Evolutionary conservation across 2,329 filamentous ascomycete species (phyloP), one percentile per base, ranked within the genome.

Genomic region (Stagonosporopsis tanaceti): DNA sequence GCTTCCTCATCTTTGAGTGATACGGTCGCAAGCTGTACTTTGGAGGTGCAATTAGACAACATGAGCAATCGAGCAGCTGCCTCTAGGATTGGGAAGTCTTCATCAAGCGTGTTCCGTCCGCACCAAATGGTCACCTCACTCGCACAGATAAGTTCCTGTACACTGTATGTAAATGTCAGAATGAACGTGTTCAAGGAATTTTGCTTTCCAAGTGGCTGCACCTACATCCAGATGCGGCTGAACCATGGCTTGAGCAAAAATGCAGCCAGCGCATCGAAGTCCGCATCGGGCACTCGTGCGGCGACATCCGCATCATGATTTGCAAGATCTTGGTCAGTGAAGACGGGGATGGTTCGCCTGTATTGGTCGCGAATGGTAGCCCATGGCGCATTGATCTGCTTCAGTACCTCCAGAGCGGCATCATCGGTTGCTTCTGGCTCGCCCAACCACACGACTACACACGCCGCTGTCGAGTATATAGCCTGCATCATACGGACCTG

Each of bases 161-260:
- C 39, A 35, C 47, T 51, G 15, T 11, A 14, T 14, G 5, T 20
- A 20, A 20, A 9, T 11, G 9, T 42, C 28, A 42, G 15, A 15
- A 34, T 22, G 37, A 4, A 32, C 12, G 11, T 12, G 30, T 32
- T 32, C 30, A 12, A 4, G 41, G 24, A 27, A 8, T 4, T 8
- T 4, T 27, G 25, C 6, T 4, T 27, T 27, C 1, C 5, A 8
- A 27, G 25, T 27, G 5, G 25, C 8, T 27, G 25, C 35, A 40
- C 41, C 4, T 37, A 58, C 38, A 58, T 53, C 50, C 50, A 58
- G n/a, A 58, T 50, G n/a, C 55, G 55, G 11, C 37, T 42, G 34
- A 58, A 58, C 48, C 50, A 58, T 6, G 55, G 55, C 32, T 34
- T 28, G 22, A 48, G 28, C 22, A 58, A 20, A 24, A 57, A 57